Percentiles rank a stretch among this genome's conserved stretches.
phyloP scores from a whole-genome alignment of 805 yeast species.

The Saturnispora gosingensis region DNA sequence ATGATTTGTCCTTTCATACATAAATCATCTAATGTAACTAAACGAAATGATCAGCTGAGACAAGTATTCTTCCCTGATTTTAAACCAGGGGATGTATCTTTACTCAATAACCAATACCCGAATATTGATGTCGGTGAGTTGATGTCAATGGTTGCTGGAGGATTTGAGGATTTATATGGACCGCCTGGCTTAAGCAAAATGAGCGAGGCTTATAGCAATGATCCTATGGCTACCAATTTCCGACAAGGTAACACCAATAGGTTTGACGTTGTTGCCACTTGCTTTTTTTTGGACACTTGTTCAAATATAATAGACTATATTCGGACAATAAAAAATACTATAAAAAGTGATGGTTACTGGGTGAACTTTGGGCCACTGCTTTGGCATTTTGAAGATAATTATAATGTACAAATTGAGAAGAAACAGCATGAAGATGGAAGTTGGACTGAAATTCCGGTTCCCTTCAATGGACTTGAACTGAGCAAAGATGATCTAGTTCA shows the following conservation, averaged over 20 bases:
- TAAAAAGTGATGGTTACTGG: slow-evolving; percentile 44
- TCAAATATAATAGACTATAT: slow-evolving; percentile 50
- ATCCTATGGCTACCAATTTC: slow-evolving; percentile 33
- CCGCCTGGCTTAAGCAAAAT: slow-evolving; percentile 30
- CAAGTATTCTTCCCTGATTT: slow-evolving; percentile 47
- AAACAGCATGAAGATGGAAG: slow-evolving; percentile 18
- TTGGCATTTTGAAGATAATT: slow-evolving; percentile 62
- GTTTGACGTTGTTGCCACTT: slow-evolving; percentile 42
- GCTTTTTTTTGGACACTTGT: slow-evolving; percentile 59
- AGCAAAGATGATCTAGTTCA: slow-evolving; percentile 44
- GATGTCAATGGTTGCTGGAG: slow-evolving; percentile 68
- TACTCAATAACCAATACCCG: slow-evolving; percentile 29
- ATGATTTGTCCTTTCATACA: slow-evolving; percentile 49
- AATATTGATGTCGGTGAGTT: slow-evolving; percentile 36
- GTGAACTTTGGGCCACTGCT: slow-evolving; percentile 59
- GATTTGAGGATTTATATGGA: slow-evolving; percentile 60
- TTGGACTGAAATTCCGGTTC: slow-evolving; percentile 23
- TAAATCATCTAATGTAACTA: slow-evolving; percentile 36
- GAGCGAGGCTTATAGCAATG: slow-evolving; percentile 30
- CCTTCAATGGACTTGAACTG: slow-evolving; percentile 50
- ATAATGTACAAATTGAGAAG: slow-evolving; percentile 21
- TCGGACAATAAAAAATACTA: slow-evolving; percentile 36
- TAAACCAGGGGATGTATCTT: slow-evolving; percentile 33
- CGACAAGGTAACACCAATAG: slow-evolving; percentile 29
- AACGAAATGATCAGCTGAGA: slow-evolving; percentile 39